Conservation (phyloP, 192 early-diverging fungal species). For the Mortierella antarctica region DNA sequence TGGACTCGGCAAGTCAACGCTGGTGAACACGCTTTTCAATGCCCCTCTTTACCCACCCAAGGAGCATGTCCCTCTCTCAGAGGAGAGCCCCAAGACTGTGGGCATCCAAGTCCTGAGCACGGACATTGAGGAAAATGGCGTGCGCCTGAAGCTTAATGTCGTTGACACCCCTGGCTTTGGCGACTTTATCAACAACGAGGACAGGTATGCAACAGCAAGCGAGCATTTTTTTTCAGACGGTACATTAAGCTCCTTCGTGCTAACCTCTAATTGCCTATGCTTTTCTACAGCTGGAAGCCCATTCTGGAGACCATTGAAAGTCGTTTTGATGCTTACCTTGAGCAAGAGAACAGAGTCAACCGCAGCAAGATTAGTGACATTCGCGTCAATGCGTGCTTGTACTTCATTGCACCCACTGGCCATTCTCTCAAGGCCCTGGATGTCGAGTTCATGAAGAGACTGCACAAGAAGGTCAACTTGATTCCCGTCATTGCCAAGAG, state of each 20-base stretch:
- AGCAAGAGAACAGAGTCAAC: conserved; percentile 94
- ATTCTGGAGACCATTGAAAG: conserved; percentile 96
- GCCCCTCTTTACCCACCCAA: conserved; percentile 89
- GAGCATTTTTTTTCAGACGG: not conserved
- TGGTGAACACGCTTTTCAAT: conserved; percentile 98
- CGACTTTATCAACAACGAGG: conserved; percentile 98
- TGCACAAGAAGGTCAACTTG: conserved; percentile 89
- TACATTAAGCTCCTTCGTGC: not conserved
- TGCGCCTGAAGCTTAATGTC: conserved; percentile 92
- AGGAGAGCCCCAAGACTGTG: conserved; percentile 76
- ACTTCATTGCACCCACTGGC: conserved; percentile 97
- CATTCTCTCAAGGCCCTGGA: conserved; percentile 93
- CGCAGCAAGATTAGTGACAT: conserved; percentile 91
- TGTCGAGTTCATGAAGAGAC: conserved; percentile 94
- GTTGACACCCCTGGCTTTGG: conserved; percentile 99
- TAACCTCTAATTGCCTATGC: not conserved
- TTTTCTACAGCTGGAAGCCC: conserved; percentile 89
- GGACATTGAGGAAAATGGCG: conserved; percentile 97
- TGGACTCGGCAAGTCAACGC: conserved; percentile 96
- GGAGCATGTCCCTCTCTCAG: conserved; percentile 73
- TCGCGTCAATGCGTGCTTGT: conserved; percentile 94
- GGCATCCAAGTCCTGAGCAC: conserved; percentile 80
- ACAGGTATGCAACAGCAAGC: conserved; percentile 66
- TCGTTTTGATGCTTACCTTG: conserved; percentile 93
- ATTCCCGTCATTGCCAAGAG: conserved; percentile 93